Base-by-base conservation (phyloP, 2,329 filamentous ascomycete species). In the Colletotrichum orbiculare region DNA sequence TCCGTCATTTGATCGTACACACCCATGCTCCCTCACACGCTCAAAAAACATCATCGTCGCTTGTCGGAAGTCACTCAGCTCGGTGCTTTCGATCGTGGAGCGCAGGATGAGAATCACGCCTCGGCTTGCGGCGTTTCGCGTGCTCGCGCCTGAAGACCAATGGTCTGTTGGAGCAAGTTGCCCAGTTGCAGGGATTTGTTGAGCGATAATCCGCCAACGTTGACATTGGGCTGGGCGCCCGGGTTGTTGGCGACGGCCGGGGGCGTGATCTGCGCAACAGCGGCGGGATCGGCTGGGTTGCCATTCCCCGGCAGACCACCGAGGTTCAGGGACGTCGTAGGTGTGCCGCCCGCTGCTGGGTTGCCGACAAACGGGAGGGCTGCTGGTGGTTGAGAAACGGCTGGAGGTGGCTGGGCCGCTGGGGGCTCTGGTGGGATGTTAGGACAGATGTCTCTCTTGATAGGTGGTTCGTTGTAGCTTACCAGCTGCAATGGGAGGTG, bases 171-270 rank as follows among this genome's bases (percentile, higher is more conserved):
- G 33, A 69, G 69, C 53, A 84, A 71, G 60, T 79, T 83, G 37
- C 82, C 83, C 10, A 85, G 72, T 54, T 80, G 75, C 46, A 85
- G 71, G 49, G 76, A 71, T 61, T 78, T 84, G 69, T 74, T 79
- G 52, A 85, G 72, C 7, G 73, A 75, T 63, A 83, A 61, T 8
- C 78, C 79, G 38, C 82, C 74, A 61, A 82, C 76, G 1, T 71
- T 69, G 13, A 69, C 62, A 35, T 64, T 67, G 12, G 68, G 64
- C 8, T 48, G 60, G n/a, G 41, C 67, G 8, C 71, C 64, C n/a
- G 54, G 42, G 37, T 46, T 52, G 50, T 61, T 61, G 3, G 71
- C 72, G 2, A 70, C 69, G 8, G 71, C 67, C 2, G 69, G 58
- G 2, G 53, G 54, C 25, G 64, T 60, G 43, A 57, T 39, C 10